Evolutionary conservation across 805 yeast genomes (phyloP), one percentile per base, ranked within the genome.

Genomic region (Pichia eremophila): DNA sequence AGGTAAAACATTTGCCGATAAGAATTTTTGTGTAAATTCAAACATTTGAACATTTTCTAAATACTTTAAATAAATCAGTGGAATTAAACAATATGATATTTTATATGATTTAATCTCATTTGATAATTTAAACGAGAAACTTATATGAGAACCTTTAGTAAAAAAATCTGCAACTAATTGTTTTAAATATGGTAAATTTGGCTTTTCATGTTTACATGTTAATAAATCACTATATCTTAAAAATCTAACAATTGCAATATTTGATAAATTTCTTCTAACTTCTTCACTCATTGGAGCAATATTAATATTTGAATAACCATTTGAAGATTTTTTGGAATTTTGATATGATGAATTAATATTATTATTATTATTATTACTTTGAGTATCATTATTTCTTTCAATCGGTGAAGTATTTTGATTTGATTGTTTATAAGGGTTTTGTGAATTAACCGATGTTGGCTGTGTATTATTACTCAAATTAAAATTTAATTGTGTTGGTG

Each of bases 61-160:
- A 47, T 72, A 72, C 2, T 79, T 73, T 50, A 67, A 73, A 54
- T 77, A 75, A 54, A 78, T 79, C 40, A 81, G 65, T 1, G 93
- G 84, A n/a, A 86, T 73, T 11, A 86, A 74, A 5, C 78, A 70
- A 8, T 75, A 73, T 11, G 80, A 75, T 22, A 88, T 73, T 49
- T 81, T 90, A 61, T 79, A 85, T 53, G 74, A 81, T 48, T 78
- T 64, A 10, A 70, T 65, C 39, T 74, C 82, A 28, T 65, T 64
- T 12, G 69, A 70, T 41, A 69, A 65, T 49, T 72, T 71, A 38
- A 78, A 68, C 1, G 73, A 62, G 49, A 78, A 69, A 15, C 77
- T 64, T 34, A 79, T 55, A 8, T 69, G 61, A 1, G 81, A 81
- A 41, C 62, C 61, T 10, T 77, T 81, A 39, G 77, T 66, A 58